Evolutionary conservation across 2,329 filamentous ascomycete genomes (phyloP), one percentile per base, ranked within the genome.

Genomic region (Hypomyces rosellus): DNA sequence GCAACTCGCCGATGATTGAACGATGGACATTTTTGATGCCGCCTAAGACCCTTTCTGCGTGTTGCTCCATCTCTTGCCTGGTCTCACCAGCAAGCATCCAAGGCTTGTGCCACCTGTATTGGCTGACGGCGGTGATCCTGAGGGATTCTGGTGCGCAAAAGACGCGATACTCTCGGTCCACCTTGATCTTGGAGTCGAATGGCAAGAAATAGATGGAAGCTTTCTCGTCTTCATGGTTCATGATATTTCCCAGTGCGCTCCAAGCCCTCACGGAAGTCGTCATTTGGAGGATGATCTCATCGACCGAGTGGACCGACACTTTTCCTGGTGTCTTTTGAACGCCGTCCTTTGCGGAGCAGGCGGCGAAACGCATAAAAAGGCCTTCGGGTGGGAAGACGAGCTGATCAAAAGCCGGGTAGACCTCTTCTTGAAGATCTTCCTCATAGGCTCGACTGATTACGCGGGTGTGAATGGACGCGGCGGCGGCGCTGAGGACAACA

Each of bases 301-400:
- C 53, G 4, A 59, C 50, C 0, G 59, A 63, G 46, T 60, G 59
- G n/a, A 72, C 51, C 9, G 62, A 55, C 16, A 54, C 45, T 37
- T 54, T 51, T 1, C 63, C 63, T 1, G 54, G 63, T 5, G 46
- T 54, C 15, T 34, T 47, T 9, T 48, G 46, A 8, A 58, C 57
- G 1, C 64, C 69, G 50, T 75, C 73, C 53, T 75, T 75, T 2
- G 71, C 61, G 8, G 70, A 74, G 51, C 69, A 74, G 12, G 65
- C 65, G 22, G 69, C 66, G 14, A 75, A 60, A 11, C 71, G 64
- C 50, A 73, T 62, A 50, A 75, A 74, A n/a, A 75, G 55, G 0
- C 69, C 67, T 36, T 67, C 56, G 1, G 59, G 57, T 0, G 70
- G 62, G 42, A 68, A 68, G 0, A 16, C 42, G 5, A 65, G 58